Percentiles rank a stretch among this genome's conserved stretches.
These are phyloP conservation scores for Lipomyces yamadae DNA, from an alignment of 805 yeast species.

Conservation along the genomic window DNA sequence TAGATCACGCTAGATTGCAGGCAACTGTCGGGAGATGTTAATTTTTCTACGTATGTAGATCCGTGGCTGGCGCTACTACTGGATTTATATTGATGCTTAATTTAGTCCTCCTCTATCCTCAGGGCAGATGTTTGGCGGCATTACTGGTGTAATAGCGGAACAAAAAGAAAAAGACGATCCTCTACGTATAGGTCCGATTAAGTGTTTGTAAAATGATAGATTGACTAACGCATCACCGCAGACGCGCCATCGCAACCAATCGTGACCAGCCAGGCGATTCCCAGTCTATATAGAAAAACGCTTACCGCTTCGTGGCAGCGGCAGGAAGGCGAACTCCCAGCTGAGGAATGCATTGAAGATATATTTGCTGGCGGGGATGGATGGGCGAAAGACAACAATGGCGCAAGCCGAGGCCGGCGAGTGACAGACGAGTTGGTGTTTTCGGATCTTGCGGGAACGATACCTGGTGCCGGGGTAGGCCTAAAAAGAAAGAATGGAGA, in stretches of 20 bases:
- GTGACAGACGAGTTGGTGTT: constrained; percentile 65
- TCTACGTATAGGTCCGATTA: constrained; percentile 18
- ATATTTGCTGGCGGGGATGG: constrained; percentile 75
- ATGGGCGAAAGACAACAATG: constrained; percentile 42
- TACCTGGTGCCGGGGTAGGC: constrained; percentile 29
- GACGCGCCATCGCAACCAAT: constrained; percentile 12
- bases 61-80: not conserved
- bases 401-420: constrained; percentile 5
- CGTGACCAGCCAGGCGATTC: constrained; percentile 12
- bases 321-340: constrained; percentile 46
- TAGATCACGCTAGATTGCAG: constrained; percentile 22
- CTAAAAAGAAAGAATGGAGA: constrained; percentile 26
- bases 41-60: constrained; percentile 29
- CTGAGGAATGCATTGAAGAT: constrained; percentile 74
- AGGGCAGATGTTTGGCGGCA: constrained; percentile 56
- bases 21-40: constrained; percentile 34
- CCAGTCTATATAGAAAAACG: constrained; percentile 34
- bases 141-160: constrained; percentile 50
- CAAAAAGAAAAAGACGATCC: constrained; percentile 36
- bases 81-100: not conserved
- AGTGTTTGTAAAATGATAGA: not conserved
- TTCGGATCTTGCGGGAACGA: constrained; percentile 53
- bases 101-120: constrained; percentile 45
- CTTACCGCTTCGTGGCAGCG: constrained; percentile 37
- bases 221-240: not conserved